Base-by-base conservation (phyloP, 2,329 filamentous ascomycete species). In the Xylariaceae sp. region DNA sequence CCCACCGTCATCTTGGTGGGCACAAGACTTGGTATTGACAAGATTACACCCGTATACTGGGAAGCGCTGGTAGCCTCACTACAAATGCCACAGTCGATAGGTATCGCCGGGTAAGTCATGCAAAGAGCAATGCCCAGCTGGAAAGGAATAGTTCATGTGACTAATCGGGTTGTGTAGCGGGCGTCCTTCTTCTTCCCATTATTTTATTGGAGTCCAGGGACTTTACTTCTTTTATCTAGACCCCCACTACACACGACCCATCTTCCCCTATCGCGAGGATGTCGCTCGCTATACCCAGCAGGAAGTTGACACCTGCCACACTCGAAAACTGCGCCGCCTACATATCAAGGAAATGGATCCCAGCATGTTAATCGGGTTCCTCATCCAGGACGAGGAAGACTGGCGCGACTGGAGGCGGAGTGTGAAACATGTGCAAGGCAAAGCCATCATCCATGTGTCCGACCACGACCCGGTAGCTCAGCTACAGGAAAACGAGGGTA, bases 311-410 rank as follows among this genome's bases (percentile, higher is more conserved):
- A 88, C 88, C 0, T 97, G 91, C 70, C 93, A 99, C 72, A 97
- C 92, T 0, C 84, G 90, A 54, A 87, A 93, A 52, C 77, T 99
- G 15, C 86, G 93, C 44, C 84, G 89, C 58, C 80, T 99, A 35
- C 88, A 94, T 66, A 82, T 99, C 53, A 86, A 86, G 60, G 92
- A 97, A 70, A 94, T 99, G 90, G 94, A 99, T 69, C 94, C 94
- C 0, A 97, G 92, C 70, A 99, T 99, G 94, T 77, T 99, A 48
- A 90, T 99, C 65, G 93, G 91, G 3, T 97, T 97, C 69, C 76
- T 99, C 42, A 92, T 99, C 62, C 83, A 82, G 47, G 85, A 89
- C 59, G 87, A 93, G 67, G 82, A 87, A 49, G 94, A 99, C 66
- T 97, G 93, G 88, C 76, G 82, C 45, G 82, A 85, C 56, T 97